phyloP scores from a whole-genome alignment of 2,329 filamentous ascomycete species.

The Penicillium sumatraense region DNA sequence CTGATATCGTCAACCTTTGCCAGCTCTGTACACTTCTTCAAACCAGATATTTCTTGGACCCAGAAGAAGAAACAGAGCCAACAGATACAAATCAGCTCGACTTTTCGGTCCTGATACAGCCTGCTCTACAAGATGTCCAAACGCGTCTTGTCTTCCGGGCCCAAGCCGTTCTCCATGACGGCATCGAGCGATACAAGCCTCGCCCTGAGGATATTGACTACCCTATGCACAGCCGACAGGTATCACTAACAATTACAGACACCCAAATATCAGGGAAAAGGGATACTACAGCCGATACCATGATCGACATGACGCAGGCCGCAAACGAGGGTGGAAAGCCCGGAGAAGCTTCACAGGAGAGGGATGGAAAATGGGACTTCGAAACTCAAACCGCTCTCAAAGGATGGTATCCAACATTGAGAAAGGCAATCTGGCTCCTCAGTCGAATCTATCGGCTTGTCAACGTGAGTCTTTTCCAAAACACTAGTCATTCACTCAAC shows the following conservation, averaged over 20 bases:
- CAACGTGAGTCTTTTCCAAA: conserved; percentile 57
- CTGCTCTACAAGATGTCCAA: conserved; percentile 70
- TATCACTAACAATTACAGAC: conserved; percentile 46
- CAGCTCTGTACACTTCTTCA: conserved; percentile 70
- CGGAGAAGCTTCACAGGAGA: conserved; percentile 46
- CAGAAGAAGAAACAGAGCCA: conserved; percentile 58
- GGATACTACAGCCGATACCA: conserved; percentile 44
- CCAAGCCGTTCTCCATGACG: conserved; percentile 65
- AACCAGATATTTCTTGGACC: conserved; percentile 66
- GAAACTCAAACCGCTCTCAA: conserved; percentile 61
- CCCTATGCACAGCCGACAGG: conserved; percentile 56
- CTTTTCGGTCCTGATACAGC: conserved; percentile 65
- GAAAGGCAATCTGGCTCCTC: conserved; percentile 70
- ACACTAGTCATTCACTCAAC: neutral
- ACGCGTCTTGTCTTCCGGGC: conserved; percentile 69
- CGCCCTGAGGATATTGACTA: conserved; percentile 69
- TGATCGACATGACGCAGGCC: conserved; percentile 53
- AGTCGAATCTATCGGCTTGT: conserved; percentile 72
- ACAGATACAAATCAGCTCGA: conserved; percentile 60
- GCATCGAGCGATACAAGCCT: conserved; percentile 69
- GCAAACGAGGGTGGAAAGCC: conserved; percentile 57
- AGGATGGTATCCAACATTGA: conserved; percentile 69
- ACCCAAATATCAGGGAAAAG: conserved; percentile 61
- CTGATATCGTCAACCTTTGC: conserved; percentile 67
- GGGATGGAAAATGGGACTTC: conserved; percentile 56